Conservation (phyloP, 176 grass and related monocot species). For the Musa troglodytarum region DNA sequence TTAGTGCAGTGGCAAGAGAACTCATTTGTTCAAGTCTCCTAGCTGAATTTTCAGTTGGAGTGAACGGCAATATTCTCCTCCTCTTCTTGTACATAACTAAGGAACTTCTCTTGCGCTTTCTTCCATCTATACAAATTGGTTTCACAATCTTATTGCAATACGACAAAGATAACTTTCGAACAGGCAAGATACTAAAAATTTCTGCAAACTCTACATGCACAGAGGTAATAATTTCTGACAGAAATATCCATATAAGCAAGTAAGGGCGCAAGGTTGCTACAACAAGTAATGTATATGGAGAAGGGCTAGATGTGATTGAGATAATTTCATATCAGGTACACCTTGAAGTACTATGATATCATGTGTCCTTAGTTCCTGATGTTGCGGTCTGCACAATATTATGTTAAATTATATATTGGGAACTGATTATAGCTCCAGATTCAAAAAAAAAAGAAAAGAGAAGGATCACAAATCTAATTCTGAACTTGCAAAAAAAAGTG, state of each 20-base stretch:
- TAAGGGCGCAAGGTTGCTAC: background rate
- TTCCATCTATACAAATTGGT: conserved; percentile 35
- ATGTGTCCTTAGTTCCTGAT: too few relatives aligned
- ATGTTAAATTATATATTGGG: too few relatives aligned
- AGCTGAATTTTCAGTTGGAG: conserved; percentile 43
- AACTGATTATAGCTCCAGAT: too few relatives aligned
- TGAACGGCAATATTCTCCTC: conserved; percentile 66
- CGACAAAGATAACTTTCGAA: too few relatives aligned
- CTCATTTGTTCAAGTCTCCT: conserved; percentile 63
- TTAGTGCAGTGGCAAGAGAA: conserved; percentile 76
- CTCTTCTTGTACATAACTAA: conserved; percentile 75
- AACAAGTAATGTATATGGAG: background rate
- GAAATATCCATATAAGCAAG: background rate
- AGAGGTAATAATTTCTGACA: background rate
- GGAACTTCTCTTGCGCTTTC: conserved; percentile 47
- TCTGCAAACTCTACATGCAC: background rate
- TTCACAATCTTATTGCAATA: background rate
- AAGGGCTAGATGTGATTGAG: background rate
- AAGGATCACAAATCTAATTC: too few relatives aligned
- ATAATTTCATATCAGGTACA: too few relatives aligned
- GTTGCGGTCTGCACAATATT: too few relatives aligned
- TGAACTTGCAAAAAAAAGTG: background rate
- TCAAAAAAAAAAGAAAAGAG: too few relatives aligned
- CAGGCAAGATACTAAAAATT: background rate
- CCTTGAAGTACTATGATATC: too few relatives aligned